A percentile compares a stretch with the other conserved stretches of the same genome.
phyloP scores from a whole-genome alignment of 805 yeast species.

The Scheffersomyces spartinae region DNA sequence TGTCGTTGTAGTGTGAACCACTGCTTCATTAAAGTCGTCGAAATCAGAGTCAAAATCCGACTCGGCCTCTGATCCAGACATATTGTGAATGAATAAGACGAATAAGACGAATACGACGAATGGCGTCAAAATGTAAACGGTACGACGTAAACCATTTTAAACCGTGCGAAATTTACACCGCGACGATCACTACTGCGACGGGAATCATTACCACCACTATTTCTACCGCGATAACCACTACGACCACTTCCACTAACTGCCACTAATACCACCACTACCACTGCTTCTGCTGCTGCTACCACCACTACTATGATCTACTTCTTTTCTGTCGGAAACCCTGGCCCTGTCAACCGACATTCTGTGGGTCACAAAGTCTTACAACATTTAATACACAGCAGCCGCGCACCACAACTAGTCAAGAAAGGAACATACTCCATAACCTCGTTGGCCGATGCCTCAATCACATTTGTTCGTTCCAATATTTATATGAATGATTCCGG shows the following conservation, averaged over 20 bases:
- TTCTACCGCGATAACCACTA: constrained; percentile 3
- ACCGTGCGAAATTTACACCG: neutral
- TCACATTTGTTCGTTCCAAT: constrained; percentile 24
- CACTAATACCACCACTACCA: neutral
- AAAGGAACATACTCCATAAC: constrained; percentile 18
- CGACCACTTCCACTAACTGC: constrained; percentile 6
- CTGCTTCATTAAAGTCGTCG: constrained; percentile 6
- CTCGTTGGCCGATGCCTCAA: constrained; percentile 8
- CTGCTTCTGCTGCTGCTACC: neutral
- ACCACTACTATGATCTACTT: constrained; percentile 7
- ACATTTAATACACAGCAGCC: constrained; percentile 13
- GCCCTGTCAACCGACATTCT: constrained; percentile 27
- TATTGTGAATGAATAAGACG: no score
- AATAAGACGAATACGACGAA: no score
- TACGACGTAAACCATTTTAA: no score
- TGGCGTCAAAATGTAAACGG: no score
- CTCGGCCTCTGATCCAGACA: constrained; percentile 1
- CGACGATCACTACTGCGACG: constrained; percentile 1
- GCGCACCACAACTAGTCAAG: constrained; percentile 17
- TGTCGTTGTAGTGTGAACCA: neutral
- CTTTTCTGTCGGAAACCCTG: constrained; percentile 30
- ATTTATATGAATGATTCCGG: constrained; percentile 30
- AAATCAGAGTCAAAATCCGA: constrained; percentile 4
- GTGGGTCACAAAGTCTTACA: constrained; percentile 25
- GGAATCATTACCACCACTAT: neutral